Evolutionary conservation across 2,329 filamentous ascomycete genomes (phyloP), one percentile per base, ranked within the genome.

Genomic region (Talaromyces amestolkiae): DNA sequence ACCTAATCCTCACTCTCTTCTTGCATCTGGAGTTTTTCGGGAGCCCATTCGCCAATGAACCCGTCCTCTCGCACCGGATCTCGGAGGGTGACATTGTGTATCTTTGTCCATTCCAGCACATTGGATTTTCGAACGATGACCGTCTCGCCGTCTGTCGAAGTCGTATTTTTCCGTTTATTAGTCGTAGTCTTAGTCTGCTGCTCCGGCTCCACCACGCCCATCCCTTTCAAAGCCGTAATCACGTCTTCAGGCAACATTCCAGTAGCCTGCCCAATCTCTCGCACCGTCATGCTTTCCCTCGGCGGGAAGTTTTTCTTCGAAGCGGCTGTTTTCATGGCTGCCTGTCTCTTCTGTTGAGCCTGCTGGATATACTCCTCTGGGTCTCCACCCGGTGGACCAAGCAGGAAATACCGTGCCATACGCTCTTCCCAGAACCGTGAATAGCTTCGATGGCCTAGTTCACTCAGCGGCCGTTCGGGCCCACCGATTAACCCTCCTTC

Each of bases 401-500:
- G 76, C n/a, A 85, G 74, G 31, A 88, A 77, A 64, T 79, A 91
- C n/a, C 92, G 84, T 6, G 89, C 89, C 68, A 97, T 88, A 70
- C 95, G 91, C 51, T 90, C 89, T 1, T 89, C 88, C 94, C 94
- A 98, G 78, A 91, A 97, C 6, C 91, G 85, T 70, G 85, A 84
- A 78, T 98, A 98, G 3, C 92, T 92, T 72, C 87, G 90, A 70
- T 87, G 86, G 1, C 94, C 94, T 58, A 96, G 84, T 68, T 94
- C 91, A 22, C 91, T 95, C 53, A 98, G 89, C 10, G 94, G 95
- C 76, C 96, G 95, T 80, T 99, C 95, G 0, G 95, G 95, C 0
- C 95, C 94, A 41, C 95, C 95, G 33, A 97, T 85, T 51, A 94
- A 84, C 7, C 89, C 88, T 33, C 73, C 76, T 69, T 80, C 78